Percentiles rank a stretch among this genome's conserved stretches.
phyloP scores from a whole-genome alignment of 306 rosid species.

The Quercus parvula region DNA sequence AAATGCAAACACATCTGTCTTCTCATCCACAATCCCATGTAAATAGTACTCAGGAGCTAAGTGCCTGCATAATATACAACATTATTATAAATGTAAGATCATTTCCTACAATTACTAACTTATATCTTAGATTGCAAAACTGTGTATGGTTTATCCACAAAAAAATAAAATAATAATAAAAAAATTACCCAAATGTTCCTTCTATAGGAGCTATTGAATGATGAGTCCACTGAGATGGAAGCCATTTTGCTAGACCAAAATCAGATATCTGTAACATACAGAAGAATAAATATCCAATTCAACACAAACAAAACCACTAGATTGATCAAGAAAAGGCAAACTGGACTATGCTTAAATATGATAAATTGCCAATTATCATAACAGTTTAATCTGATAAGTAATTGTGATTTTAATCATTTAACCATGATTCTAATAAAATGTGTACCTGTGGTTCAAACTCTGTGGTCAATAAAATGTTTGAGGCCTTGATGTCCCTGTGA shows the following conservation, averaged over 20 bases:
- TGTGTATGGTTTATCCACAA: neutral
- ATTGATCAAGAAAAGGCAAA: neutral
- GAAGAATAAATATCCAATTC: neutral
- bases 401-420: too few species aligned
- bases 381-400: too few species aligned
- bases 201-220: slow-evolving; percentile 97
- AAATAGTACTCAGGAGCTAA: slow-evolving; percentile 92
- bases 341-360: neutral
- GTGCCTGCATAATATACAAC: slow-evolving; percentile 44
- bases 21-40: slow-evolving; percentile 99
- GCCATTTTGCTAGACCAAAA: slow-evolving; percentile 99
- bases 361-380: too few species aligned
- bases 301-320: neutral
- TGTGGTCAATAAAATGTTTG: slow-evolving; percentile 60
- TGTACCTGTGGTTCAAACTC: slow-evolving; percentile 83
- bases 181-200: slow-evolving; percentile 79
- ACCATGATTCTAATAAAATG: too few species aligned
- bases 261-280: slow-evolving; percentile 67
- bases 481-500: slow-evolving; percentile 82
- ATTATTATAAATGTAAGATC: slow-evolving; percentile 1
- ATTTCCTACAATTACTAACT: neutral
- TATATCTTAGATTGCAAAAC: neutral
- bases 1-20: slow-evolving; percentile 97
- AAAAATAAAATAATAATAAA: too few species aligned
- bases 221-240: slow-evolving; percentile 94